phyloP scores from a whole-genome alignment of 495 filamentous ascomycete genomes.

The Penicillium argentinense region DNA sequence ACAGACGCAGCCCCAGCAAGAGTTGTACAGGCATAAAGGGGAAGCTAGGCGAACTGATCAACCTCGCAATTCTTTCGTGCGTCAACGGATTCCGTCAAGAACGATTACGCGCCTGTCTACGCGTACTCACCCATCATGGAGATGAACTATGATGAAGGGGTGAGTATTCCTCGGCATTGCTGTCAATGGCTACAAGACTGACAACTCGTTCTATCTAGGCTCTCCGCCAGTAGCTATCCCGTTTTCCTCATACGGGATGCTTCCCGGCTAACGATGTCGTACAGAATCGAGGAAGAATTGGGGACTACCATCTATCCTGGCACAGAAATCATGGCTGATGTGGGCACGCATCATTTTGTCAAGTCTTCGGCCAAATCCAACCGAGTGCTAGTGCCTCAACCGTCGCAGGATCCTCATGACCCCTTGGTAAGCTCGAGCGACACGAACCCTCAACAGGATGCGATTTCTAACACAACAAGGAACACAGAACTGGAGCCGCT shows the following conservation, averaged over 20 bases:
- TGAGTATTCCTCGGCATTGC: conserved; percentile 9
- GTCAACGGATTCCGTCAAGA: too few species aligned
- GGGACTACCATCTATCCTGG: conserved; percentile 58
- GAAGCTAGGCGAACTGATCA: too few species aligned
- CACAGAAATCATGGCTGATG: conserved; percentile 62
- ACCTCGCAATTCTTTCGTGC: too few species aligned
- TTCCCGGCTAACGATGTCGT: neutral
- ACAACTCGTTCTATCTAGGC: conserved; percentile 13
- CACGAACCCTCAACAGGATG: too few species aligned
- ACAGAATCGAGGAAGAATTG: conserved; percentile 47
- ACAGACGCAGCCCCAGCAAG: neutral
- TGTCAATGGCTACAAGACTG: neutral
- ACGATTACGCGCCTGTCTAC: neutral
- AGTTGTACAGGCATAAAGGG: too few species aligned
- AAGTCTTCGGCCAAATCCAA: conserved; percentile 42
- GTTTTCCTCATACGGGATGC: neutral
- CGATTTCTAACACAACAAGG: neutral
- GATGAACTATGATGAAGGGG: conserved; percentile 41
- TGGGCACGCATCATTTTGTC: conserved; percentile 61
- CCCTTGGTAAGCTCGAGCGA: conserved; percentile 33
- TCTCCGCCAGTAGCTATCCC: conserved; percentile 27
- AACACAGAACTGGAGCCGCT: conserved; percentile 41
- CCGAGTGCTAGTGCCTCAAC: conserved; percentile 55
- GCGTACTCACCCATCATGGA: conserved; percentile 30
- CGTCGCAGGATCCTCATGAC: conserved; percentile 47